Evolutionary conservation across 1,284 basidiomycete genomes (phyloP).

Genomic region (Leccinum subrobustum): DNA sequence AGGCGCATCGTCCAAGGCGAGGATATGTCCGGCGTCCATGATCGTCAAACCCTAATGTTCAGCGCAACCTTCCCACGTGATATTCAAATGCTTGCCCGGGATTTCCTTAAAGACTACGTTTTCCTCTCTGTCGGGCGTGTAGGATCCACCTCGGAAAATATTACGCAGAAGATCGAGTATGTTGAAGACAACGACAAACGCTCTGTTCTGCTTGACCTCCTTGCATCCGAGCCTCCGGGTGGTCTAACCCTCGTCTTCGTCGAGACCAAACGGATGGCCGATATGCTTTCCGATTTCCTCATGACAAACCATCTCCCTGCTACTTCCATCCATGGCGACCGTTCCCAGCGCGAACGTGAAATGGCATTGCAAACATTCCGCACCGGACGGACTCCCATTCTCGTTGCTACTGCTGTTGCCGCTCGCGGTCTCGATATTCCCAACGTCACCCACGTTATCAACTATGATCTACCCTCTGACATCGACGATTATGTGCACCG

Average conservation of each 20-base stretch:
- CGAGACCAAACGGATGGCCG: conserved; percentile 99
- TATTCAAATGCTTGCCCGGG: conserved; percentile 95
- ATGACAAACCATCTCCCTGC: conserved; percentile 83
- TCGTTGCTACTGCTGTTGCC: conserved; percentile 98
- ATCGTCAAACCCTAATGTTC: conserved; percentile 99
- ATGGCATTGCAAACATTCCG: conserved; percentile 95
- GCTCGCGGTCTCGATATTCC: conserved; percentile 99
- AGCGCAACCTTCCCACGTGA: conserved; percentile 99
- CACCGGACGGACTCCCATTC: conserved; percentile 90
- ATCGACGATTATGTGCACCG: conserved; percentile 99
- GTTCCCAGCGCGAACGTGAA: conserved; percentile 97
- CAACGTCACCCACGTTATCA: conserved; percentile 98
- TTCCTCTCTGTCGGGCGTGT: conserved; percentile 99
- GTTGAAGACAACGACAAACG: conserved; percentile 98
- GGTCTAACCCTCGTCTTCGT: conserved; percentile 97
- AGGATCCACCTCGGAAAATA: conserved; percentile 98
- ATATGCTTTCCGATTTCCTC: conserved; percentile 97
- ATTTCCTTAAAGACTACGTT: conserved; percentile 96
- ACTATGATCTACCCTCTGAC: conserved; percentile 98
- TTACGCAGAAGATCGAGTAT: conserved; percentile 98
- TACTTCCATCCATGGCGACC: conserved; percentile 98
- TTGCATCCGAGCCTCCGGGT: conserved; percentile 71
- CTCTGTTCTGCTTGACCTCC: conserved; percentile 92
- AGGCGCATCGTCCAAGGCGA: conserved; percentile 97
- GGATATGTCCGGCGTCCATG: conserved; percentile 93